Evolutionary conservation across 306 rosid genomes (phyloP).

Genomic region (Hylodesmum podocarpum): DNA sequence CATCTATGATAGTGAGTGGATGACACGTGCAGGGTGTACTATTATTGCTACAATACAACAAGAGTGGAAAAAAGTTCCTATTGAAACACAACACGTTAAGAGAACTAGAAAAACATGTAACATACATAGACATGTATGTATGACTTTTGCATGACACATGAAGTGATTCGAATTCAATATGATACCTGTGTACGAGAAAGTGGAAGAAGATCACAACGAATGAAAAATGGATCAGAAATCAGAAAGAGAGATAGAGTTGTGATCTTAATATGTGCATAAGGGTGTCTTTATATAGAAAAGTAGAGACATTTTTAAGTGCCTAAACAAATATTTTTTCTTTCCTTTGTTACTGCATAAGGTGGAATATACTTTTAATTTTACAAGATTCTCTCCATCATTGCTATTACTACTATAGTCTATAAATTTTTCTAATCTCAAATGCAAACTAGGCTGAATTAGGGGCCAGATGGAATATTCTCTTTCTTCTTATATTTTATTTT

Average conservation of each 20-base stretch:
- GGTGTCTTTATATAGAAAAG: slow-evolving; percentile 39
- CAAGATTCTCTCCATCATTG: neutral
- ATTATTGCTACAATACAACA: neutral
- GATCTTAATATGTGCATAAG: slow-evolving; percentile 8
- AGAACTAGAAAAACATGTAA: neutral
- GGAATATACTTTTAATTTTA: slow-evolving; percentile 32
- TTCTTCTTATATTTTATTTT: neutral
- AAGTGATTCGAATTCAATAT: neutral
- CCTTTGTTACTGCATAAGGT: neutral
- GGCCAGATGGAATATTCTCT: neutral
- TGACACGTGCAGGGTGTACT: slow-evolving; percentile 35
- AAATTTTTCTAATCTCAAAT: neutral
- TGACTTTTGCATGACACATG: slow-evolving; percentile 27
- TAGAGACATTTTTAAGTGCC: neutral
- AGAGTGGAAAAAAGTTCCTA: neutral
- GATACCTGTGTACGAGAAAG: slow-evolving; percentile 48
- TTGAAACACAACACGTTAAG: neutral
- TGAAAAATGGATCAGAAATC: neutral
- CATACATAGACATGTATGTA: too few relatives aligned
- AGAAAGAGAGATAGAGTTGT: neutral
- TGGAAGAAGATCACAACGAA: slow-evolving; percentile 22
- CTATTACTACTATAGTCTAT: neutral
- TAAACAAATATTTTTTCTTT: neutral
- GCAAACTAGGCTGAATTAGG: neutral
- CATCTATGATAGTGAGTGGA: neutral